Evolutionary conservation across 352 stramenopile genomes (phyloP), one percentile per base, ranked within the genome.

Genomic region (Aphanomyces invadans): DNA sequence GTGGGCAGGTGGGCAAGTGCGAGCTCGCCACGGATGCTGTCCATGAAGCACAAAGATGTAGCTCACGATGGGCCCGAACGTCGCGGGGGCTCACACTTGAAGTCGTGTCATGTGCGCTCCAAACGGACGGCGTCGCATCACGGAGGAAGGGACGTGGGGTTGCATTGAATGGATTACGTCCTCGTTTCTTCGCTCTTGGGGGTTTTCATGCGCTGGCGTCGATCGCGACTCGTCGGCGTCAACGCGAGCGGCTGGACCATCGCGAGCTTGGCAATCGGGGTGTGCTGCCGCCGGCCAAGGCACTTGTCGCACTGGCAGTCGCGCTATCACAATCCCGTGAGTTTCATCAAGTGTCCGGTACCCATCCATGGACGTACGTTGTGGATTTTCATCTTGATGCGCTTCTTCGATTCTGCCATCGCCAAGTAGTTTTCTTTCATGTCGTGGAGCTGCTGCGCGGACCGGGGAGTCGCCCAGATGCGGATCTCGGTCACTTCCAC

Each of bases 391-490:
- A 93, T 88, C 64, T 91, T 91, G 76, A 93, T 88, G 61, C 81
- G 79, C 61, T 80, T 81, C 72, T 91, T 92, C 39, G 78, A 75
- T 60, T 94, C 83, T 21, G 85, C 83, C 51, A 92, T 77, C n/a
- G 79, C 76, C 68, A 94, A 73, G 73, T 92, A 94, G 70, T 90
- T 94, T 49, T 92, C 83, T 51, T 89, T 89, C 83, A 91, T 92
- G 73, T 92, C 85, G 57, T 70, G 76, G 38, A 93, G 67, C 42
- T 93, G 85, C 51, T 90, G 77, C 45, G 70, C 68, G n/a, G 80
- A 89, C 17, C 85, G 79, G 1, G 80, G 78, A 3, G 71, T 86
- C 0, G 85, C 83, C 85, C 83, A 94, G 9, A 92, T 61, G n/a
- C 83, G 76, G 45, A 92, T 79, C 56, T 94, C 85, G 1, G 83